Percentiles rank a stretch among this genome's conserved stretches.
Evolutionary conservation across 2,329 filamentous ascomycete species (phyloP).

Genomic region (Sarocladium oryzae): DNA sequence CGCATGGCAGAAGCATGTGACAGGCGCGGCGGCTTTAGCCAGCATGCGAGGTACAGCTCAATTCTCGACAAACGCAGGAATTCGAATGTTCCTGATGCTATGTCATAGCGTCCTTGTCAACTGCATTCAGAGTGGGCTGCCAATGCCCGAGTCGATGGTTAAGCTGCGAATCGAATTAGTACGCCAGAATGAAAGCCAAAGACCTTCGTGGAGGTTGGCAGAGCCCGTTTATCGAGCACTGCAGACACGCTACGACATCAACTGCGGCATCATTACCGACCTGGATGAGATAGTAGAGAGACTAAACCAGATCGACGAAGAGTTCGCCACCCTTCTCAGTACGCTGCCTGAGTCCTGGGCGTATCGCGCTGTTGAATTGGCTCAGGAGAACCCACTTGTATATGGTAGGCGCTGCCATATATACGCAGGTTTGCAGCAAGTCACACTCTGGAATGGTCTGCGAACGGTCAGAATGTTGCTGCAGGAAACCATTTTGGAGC

Average conservation of each 20-base stretch:
- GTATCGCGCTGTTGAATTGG: slow-evolving; percentile 34
- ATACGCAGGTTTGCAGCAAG: slow-evolving; percentile 37
- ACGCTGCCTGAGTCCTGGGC: slow-evolving; percentile 34
- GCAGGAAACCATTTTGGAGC: slow-evolving; percentile 39
- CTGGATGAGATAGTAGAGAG: slow-evolving; percentile 28
- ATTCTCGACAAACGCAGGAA: slow-evolving; percentile 37
- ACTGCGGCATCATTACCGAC: slow-evolving; percentile 28
- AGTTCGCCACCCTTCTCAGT: slow-evolving; percentile 33
- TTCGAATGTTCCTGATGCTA: slow-evolving; percentile 48
- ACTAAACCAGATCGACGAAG: slow-evolving; percentile 34
- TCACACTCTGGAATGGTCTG: slow-evolving; percentile 42
- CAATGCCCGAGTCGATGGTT: slow-evolving; percentile 41
- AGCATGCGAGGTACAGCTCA: slow-evolving; percentile 41
- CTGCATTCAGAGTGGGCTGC: slow-evolving; percentile 42
- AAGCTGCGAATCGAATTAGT: slow-evolving; percentile 38
- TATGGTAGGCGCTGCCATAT: slow-evolving; percentile 37
- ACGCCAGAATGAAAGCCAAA: slow-evolving; percentile 26
- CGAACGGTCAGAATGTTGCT: slow-evolving; percentile 40
- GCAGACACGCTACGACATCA: slow-evolving; percentile 41
- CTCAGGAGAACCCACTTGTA: slow-evolving; percentile 33
- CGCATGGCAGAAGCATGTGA: slow-evolving; percentile 48
- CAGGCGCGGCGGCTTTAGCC: slow-evolving; percentile 44
- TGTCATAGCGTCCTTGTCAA: slow-evolving; percentile 44
- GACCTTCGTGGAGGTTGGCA: slow-evolving; percentile 36
- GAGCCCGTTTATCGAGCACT: slow-evolving; percentile 38